These are phyloP conservation scores for Wickerhamiella kurtzmanii DNA, from an alignment of 805 yeast species.

Conservation along the genomic window DNA sequence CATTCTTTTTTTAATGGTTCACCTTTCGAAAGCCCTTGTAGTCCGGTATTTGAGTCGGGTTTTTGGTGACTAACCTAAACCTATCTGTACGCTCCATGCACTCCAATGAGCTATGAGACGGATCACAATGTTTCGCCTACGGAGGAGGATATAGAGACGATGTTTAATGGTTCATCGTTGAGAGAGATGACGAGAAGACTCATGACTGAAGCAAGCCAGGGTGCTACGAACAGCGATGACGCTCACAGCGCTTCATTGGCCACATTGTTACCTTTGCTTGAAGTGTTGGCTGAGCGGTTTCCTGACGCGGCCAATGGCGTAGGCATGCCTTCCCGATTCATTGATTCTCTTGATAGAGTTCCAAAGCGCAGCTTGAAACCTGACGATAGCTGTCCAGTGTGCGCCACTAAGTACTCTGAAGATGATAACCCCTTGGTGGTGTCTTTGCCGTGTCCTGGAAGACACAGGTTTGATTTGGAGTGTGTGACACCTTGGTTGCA, in stretches of 20 bases:
- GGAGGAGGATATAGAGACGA: neutral
- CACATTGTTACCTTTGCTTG: neutral
- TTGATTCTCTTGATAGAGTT: conserved; percentile 69
- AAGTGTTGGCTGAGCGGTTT: neutral
- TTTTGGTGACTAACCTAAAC: neutral
- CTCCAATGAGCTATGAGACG: neutral
- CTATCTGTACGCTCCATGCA: neutral
- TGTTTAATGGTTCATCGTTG: neutral
- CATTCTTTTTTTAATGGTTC: no score
- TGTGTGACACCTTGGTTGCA: conserved; percentile 85
- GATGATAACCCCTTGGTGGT: conserved; percentile 75
- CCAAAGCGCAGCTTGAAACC: conserved; percentile 30
- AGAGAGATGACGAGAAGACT: neutral
- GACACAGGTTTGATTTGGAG: conserved; percentile 74
- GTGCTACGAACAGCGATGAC: no score
- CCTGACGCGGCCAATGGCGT: neutral
- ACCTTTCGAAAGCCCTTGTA: neutral
- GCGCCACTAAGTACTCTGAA: conserved; percentile 56
- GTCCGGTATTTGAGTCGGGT: neutral
- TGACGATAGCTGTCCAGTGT: conserved; percentile 68
- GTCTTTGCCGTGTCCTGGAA: conserved; percentile 48
- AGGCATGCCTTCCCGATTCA: conserved; percentile 55
- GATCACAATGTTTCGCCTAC: neutral
- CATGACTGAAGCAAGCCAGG: no score
- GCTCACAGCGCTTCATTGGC: no score